Evolutionary conservation across 2,329 filamentous ascomycete species (phyloP), one percentile per base, ranked within the genome.

Genomic region (Ascochyta lentis): DNA sequence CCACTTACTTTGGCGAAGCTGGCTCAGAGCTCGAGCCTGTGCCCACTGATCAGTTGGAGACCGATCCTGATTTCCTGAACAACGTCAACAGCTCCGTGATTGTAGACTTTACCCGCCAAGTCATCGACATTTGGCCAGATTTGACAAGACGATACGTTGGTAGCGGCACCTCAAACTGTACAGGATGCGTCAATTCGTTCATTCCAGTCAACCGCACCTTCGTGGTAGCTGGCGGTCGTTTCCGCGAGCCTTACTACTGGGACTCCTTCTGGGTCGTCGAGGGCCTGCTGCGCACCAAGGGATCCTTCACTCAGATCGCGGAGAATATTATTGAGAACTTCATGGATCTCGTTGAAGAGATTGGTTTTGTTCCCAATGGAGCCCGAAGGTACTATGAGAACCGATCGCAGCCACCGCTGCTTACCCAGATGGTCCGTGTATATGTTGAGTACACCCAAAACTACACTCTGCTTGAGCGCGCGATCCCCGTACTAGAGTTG

Each of bases 231-330:
- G 87, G 87, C 12, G 87, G 87, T n/a, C 84, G 87, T 27, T 90
- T 90, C 78, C 80, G 87, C 31, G 87, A 90, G 72, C 82, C 85
- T 1, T 90, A 89, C 68, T 89, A 89, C 71, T 89, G 87, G 87
- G 86, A 89, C 70, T 86, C 85, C 29, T 89, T 84, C 76, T 89
- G 85, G 86, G 87, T 89, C 44, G 64, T 89, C 42, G 83, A 88
- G 73, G 87, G 87, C 23, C 78, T 90, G 23, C 74, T 89, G 31
- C 82, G 87, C 42, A 89, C 86, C 0, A 82, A 85, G 15, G 87
- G 87, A 34, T 81, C 82, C 40, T 89, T 89, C 59, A 82, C 83
- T 6, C 73, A 84, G 31, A 87, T 89, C 56, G 83, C 86, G 4
- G 81, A 80, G 67, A 88, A 89, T 72, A 87, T 85, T 27, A 87